These are phyloP conservation scores for Phytopythium cucurbitacearum DNA, from an alignment of 352 stramenopile species.

Conservation along the genomic window DNA sequence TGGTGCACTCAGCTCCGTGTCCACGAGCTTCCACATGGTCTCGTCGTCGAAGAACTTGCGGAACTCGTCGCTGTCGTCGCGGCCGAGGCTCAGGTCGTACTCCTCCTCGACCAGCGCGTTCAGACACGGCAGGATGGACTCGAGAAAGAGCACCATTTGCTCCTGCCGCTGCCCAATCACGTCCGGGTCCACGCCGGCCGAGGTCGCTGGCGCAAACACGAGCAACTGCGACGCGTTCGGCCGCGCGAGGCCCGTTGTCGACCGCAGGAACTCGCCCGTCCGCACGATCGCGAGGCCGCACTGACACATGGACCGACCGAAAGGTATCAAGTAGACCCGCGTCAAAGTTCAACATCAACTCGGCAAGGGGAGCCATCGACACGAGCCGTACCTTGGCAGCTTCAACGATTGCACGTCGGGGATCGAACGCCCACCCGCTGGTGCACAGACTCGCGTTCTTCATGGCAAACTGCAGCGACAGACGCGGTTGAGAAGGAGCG, in stretches of 20 bases:
- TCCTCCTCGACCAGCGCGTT: conserved; percentile 76
- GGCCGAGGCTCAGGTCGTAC: conserved; percentile 53
- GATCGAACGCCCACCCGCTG: conserved; percentile 66
- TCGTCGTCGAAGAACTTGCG: conserved; percentile 74
- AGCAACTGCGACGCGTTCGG: conserved; percentile 37
- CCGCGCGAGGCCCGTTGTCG: conserved; percentile 23
- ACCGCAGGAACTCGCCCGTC: conserved; percentile 67
- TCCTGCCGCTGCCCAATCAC: conserved; percentile 62
- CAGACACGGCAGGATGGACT: conserved; percentile 74
- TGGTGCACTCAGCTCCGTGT: conserved; percentile 42
- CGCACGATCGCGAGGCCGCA: conserved; percentile 61
- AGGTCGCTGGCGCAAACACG: conserved; percentile 34
- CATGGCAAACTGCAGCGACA: conserved; percentile 59
- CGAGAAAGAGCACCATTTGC: conserved; percentile 79
- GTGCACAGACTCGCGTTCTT: conserved; percentile 68
- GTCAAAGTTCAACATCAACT: neutral
- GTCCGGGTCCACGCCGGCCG: conserved; percentile 37
- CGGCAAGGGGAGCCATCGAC: neutral
- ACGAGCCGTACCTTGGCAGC: conserved; percentile 43
- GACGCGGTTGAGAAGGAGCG: too few relatives aligned
- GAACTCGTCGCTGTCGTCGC: conserved; percentile 71
- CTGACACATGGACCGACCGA: conserved; percentile 12
- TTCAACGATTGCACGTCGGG: conserved; percentile 69
- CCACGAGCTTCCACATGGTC: conserved; percentile 64
- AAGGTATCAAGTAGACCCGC: neutral